A percentile compares a stretch with the other conserved stretches of the same genome.
phyloP scores from a whole-genome alignment of 2,329 filamentous ascomycete genomes.

The Aspergillus hiratsukae region DNA sequence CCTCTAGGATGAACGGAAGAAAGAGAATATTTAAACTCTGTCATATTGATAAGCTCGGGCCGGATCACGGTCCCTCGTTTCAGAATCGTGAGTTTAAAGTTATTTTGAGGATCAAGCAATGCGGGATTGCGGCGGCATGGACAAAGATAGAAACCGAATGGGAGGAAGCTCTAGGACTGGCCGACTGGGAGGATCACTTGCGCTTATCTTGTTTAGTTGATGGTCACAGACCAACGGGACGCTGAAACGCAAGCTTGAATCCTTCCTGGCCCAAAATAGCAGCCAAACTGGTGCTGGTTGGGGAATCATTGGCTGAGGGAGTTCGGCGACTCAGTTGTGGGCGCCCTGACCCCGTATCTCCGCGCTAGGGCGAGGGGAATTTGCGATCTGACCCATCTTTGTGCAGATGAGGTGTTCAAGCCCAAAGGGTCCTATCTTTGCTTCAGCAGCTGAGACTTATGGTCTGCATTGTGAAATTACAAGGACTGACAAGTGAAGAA shows the following conservation, averaged over 20 bases:
- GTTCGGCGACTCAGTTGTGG: neutral
- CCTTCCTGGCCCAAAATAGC: neutral
- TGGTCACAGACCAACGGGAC: neutral
- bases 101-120: conserved; percentile 11
- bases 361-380: neutral
- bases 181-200: neutral
- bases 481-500: neutral
- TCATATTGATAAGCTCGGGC: neutral
- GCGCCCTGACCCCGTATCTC: neutral
- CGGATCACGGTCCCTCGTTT: conserved; percentile 3
- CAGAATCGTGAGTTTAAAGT: conserved; percentile 5
- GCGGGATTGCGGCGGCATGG: neutral
- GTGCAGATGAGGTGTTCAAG: neutral
- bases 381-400: neutral
- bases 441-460: neutral
- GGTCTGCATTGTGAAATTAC: neutral
- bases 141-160: neutral
- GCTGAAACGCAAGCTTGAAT: neutral
- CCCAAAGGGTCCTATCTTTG: neutral
- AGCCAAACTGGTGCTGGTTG: neutral
- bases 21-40: neutral
- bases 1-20: neutral
- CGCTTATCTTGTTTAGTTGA: neutral
- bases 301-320: neutral
- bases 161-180: neutral